Evolutionary conservation across 768 basidiomycete genomes (phyloP), one percentile per base, ranked within the genome.

Genomic region (Naganishia onofrii): DNA sequence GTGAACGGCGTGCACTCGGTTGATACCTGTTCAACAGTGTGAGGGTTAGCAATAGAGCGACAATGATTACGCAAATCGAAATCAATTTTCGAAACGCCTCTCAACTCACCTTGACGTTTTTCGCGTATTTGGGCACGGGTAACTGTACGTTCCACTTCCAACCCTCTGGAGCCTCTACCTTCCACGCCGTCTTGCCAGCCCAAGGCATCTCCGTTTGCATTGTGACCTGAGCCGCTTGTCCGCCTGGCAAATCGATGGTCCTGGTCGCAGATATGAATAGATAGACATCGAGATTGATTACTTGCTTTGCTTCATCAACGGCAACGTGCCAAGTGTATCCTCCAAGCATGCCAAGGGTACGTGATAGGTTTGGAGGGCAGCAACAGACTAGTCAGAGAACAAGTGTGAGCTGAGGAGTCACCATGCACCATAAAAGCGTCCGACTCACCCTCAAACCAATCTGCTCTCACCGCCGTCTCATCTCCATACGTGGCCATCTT

Each of bases 381-480:
- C 75, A 76, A 71, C 75, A 76, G 34, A 74, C 74, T 74, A n/a
- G 60, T 15, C 13, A 21, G 15, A 56, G 34, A 60, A 53, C 70
- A 46, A 46, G 15, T 7, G 44, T 46, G 44, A 46, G 21, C 23
- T 34, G 23, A 53, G 34, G 8, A 55, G 28, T 46, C 10, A 19
- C 19, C 29, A 10, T 38, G 57, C 53, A 26, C 29, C 26, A 10
- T 17, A 7, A 38, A 5, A 28, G n/a, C 13, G n/a, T 3, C 26
- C 4, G n/a, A 68, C 75, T 72, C 51, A 76, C 75, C 75, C 58
- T 74, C 73, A 57, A 75, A 76, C 76, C 76, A 76, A 44, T 75
- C 74, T 2, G 52, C 60, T 58, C 76, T 66, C 26, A 54, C 67
- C 15, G 71, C 73, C 23, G 34, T 63, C 73, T 76, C 74, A 63